Percentiles rank a stretch among this genome's conserved stretches.
These are phyloP conservation scores for Ceratocystis cacaofunesta DNA, from an alignment of 2,329 filamentous ascomycete species.

Conservation along the genomic window DNA sequence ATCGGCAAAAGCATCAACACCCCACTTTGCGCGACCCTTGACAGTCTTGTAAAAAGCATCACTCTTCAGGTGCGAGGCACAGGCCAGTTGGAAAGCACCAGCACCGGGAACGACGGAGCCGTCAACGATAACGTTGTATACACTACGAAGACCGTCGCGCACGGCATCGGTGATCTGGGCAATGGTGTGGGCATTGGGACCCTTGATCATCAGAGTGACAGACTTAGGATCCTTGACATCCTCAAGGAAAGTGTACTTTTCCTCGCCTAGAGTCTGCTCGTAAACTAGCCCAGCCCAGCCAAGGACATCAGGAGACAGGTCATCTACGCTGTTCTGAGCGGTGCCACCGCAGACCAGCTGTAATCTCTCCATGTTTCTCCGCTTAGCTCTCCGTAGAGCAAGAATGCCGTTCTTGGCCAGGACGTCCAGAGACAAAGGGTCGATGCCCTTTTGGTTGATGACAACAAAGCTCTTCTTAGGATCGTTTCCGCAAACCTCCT, in stretches of 20 bases:
- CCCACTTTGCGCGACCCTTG: conserved; percentile 96
- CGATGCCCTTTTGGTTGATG: conserved; percentile 98
- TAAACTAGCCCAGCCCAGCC: conserved; percentile 96
- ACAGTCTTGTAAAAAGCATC: conserved; percentile 77
- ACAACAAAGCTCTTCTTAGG: conserved; percentile 92
- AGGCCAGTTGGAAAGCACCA: conserved; percentile 91
- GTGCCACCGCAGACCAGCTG: conserved; percentile 86
- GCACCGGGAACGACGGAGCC: conserved; percentile 86
- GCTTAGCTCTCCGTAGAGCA: conserved; percentile 83
- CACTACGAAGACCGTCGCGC: conserved; percentile 81
- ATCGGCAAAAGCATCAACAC: conserved; percentile 87
- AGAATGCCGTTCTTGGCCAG: conserved; percentile 97
- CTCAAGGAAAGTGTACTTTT: conserved; percentile 98
- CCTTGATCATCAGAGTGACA: conserved; percentile 94
- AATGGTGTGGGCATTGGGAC: conserved; percentile 92
- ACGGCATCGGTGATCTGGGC: conserved; percentile 94
- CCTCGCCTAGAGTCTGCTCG: conserved; percentile 92
- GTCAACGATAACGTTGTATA: conserved; percentile 99
- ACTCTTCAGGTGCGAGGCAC: conserved; percentile 71
- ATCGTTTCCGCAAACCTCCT: conserved; percentile 87
- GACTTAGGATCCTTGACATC: conserved; percentile 98
- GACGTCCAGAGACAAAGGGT: conserved; percentile 87
- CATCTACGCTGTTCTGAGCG: conserved; percentile 92
- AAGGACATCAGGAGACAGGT: conserved; percentile 71
- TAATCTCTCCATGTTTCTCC: conserved; percentile 96